Evolutionary conservation across 202 grass and related monocot genomes (phyloP).

Genomic region (Carex arenaria): DNA sequence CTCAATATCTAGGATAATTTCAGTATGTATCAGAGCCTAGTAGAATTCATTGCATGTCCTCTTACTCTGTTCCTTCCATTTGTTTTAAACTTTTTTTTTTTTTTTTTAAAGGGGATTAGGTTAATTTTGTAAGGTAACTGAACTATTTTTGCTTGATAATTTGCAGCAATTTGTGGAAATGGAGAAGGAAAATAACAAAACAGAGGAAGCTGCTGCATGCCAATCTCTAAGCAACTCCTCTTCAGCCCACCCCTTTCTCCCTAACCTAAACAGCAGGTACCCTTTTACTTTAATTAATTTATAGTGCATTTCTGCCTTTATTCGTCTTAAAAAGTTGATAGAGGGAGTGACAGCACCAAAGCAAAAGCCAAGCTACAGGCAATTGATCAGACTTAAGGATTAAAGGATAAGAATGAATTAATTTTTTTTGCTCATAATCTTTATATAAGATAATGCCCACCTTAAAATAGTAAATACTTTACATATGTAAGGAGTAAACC

Average conservation of each 20-base stretch:
- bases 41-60: not conserved
- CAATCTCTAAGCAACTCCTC: conserved; percentile 9
- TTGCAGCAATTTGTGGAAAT: conserved; percentile 17
- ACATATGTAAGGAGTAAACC: not conserved
- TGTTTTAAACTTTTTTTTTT: no score
- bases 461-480: not conserved
- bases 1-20: not conserved
- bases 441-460: not conserved
- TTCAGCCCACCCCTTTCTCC: not conserved
- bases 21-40: not conserved
- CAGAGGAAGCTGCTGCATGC: not conserved
- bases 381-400: no score
- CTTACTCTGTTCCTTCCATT: not conserved
- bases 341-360: not conserved
- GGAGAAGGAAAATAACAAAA: conserved; percentile 1
- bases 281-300: not conserved
- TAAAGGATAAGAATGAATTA: no score
- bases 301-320: not conserved
- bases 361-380: no score
- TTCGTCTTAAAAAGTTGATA: not conserved
- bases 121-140: not conserved
- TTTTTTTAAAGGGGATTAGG: not conserved
- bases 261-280: conserved; percentile 6
- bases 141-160: not conserved
- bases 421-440: no score